These are phyloP conservation scores for Phytopythium montanum DNA, from an alignment of 352 stramenopile genomes.

Conservation along the genomic window DNA sequence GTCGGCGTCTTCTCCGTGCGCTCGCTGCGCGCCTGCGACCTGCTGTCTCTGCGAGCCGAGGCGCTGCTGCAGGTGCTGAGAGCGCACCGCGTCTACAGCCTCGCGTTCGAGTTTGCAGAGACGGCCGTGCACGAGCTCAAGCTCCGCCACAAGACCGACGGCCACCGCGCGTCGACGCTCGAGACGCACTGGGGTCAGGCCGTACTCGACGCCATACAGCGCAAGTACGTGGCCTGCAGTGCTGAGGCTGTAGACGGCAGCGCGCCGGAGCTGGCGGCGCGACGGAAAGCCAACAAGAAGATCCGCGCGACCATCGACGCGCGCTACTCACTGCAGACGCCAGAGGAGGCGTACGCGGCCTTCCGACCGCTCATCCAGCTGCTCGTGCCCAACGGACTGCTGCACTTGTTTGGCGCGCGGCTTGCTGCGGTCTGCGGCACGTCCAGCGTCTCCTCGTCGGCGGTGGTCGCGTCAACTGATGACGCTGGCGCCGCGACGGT, in stretches of 20 bases:
- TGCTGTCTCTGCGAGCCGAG: slow-evolving; percentile 47
- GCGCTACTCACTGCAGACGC: slow-evolving; percentile 21
- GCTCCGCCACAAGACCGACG: slow-evolving; percentile 3
- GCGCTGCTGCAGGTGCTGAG: slow-evolving; percentile 38
- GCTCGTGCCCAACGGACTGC: slow-evolving; percentile 46
- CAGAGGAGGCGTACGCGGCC: slow-evolving; percentile 25
- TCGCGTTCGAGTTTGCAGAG: slow-evolving; percentile 37
- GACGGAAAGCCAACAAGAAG: slow-evolving; percentile 16
- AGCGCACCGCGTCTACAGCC: slow-evolving; percentile 29
- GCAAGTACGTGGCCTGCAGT: slow-evolving; percentile 16
- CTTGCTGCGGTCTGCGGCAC: not conserved
- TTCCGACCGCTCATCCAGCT: slow-evolving; percentile 50
- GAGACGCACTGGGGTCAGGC: slow-evolving; percentile 42
- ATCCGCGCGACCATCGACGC: slow-evolving; percentile 21
- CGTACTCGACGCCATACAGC: slow-evolving; percentile 26
- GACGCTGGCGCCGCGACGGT: not conserved
- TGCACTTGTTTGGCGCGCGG: slow-evolving; percentile 14
- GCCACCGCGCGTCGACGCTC: slow-evolving; percentile 12
- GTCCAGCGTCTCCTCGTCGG: not conserved
- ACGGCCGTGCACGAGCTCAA: slow-evolving; percentile 17
- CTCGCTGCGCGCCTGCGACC: slow-evolving; percentile 49
- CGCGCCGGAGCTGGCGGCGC: slow-evolving; percentile 1
- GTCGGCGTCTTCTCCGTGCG: slow-evolving; percentile 44
- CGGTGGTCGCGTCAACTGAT: not conserved
- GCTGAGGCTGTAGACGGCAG: not conserved